Conservation (phyloP, 2,329 filamentous ascomycete genomes). For the Cladosporium sp. region DNA sequence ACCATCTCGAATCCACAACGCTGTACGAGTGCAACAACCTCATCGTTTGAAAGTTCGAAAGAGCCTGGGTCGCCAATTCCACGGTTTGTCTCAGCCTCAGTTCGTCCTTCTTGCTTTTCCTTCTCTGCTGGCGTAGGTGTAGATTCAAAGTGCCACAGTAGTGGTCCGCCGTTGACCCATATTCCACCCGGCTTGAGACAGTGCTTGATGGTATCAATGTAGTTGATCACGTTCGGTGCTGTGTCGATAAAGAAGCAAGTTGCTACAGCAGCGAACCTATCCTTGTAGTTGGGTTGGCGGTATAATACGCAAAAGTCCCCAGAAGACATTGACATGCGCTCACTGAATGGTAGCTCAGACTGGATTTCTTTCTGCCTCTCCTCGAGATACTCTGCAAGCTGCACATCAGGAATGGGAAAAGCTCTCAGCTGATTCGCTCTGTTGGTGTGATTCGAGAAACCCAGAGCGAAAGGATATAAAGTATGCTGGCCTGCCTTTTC, state of each 20-base stretch:
- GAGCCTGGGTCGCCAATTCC: constrained; percentile 79
- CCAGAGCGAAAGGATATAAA: constrained; percentile 80
- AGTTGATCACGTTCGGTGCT: constrained; percentile 85
- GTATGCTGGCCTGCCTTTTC: constrained; percentile 58
- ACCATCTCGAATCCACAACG: constrained; percentile 69
- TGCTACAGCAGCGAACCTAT: constrained; percentile 73
- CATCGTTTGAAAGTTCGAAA: constrained; percentile 85
- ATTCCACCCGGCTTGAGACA: constrained; percentile 75
- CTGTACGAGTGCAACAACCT: constrained; percentile 72
- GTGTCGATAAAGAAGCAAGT: constrained; percentile 97
- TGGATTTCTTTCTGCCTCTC: constrained; percentile 14
- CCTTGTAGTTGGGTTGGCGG: constrained; percentile 56
- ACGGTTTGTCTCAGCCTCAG: constrained; percentile 13
- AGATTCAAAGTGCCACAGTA: constrained; percentile 94
- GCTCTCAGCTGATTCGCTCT: constrained; percentile 70
- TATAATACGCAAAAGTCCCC: constrained; percentile 93
- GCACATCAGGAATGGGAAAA: constrained; percentile 73
- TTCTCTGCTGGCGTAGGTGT: constrained; percentile 50
- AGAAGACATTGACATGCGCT: constrained; percentile 86
- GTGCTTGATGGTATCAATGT: constrained; percentile 75
- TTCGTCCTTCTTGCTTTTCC: constrained; percentile 36
- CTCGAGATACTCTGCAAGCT: constrained; percentile 36
- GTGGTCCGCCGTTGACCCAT: constrained; percentile 83
- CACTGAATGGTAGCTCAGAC: constrained; percentile 39
- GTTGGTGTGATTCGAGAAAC: constrained; percentile 78